Evolutionary conservation across 2,329 filamentous ascomycete genomes (phyloP).

Genomic region (Raffaelea ambrosiae): DNA sequence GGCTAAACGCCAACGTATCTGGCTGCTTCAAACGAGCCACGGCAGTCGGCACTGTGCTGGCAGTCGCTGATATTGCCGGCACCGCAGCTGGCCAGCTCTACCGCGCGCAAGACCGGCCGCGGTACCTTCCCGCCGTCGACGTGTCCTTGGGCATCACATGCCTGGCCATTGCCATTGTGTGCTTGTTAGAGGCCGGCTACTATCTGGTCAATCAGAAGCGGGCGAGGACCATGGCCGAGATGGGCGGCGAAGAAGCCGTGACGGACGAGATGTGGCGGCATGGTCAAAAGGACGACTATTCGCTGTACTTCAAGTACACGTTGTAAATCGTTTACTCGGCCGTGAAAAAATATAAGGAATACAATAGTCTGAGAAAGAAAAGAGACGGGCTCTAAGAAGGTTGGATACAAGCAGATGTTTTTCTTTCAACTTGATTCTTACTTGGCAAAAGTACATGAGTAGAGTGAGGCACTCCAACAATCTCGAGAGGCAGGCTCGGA

Average conservation of each 20-base stretch:
- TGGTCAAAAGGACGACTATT: background rate
- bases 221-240: background rate
- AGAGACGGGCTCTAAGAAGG: too few relatives aligned
- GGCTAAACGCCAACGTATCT: constrained; percentile 9
- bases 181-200: background rate
- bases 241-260: background rate
- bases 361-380: too few relatives aligned
- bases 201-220: constrained; percentile 2
- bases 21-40: constrained; percentile 8
- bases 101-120: background rate
- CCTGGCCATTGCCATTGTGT: constrained; percentile 2
- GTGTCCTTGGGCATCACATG: constrained; percentile 8
- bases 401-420: too few relatives aligned
- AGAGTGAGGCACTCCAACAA: too few relatives aligned
- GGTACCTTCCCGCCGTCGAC: constrained; percentile 3
- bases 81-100: constrained; percentile 8
- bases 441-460: too few relatives aligned
- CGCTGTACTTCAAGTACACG: background rate
- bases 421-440: too few relatives aligned
- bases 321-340: too few relatives aligned
- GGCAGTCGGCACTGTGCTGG: constrained; percentile 5
- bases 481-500: too few relatives aligned
- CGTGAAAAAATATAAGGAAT: too few relatives aligned
- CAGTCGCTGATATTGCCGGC: constrained; percentile 5
- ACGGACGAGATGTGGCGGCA: background rate